Evolutionary conservation across 1,284 basidiomycete species (phyloP).

Genomic region (Fistulina hepatica): DNA sequence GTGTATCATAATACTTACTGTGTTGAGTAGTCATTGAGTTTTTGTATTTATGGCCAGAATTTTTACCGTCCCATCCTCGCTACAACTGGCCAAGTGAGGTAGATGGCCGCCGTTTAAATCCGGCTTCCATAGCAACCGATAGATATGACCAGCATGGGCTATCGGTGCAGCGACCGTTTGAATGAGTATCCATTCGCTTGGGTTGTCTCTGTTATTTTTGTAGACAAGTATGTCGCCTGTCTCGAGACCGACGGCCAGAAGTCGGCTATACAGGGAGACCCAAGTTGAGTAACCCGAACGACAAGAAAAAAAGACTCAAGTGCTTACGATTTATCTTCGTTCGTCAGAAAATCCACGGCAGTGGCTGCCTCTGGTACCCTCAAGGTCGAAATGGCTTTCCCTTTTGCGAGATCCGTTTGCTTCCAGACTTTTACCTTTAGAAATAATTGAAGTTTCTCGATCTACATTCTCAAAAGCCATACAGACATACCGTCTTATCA

Average conservation of each 20-base stretch:
- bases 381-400: conserved; percentile 44
- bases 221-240: conserved; percentile 56
- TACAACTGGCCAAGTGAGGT: conserved; percentile 40
- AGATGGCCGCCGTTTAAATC: conserved; percentile 13
- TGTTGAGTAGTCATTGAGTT: conserved; percentile 36
- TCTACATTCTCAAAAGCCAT: conserved; percentile 1
- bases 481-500: conserved; percentile 74
- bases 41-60: conserved; percentile 42
- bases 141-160: conserved; percentile 57
- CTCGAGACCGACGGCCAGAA: conserved; percentile 63
- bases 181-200: conserved; percentile 37
- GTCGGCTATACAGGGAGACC: conserved; percentile 33
- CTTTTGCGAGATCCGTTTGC: conserved; percentile 27
- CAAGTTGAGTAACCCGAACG: conserved; percentile 7
- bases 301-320: not conserved
- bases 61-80: conserved; percentile 75
- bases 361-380: conserved; percentile 58
- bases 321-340: conserved; percentile 30
- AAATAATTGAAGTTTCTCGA: not conserved
- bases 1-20: conserved; percentile 51
- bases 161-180: too few species aligned
- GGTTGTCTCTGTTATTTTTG: conserved; percentile 22
- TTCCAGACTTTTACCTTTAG: conserved; percentile 69
- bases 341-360: conserved; percentile 50
- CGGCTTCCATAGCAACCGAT: conserved; percentile 60